phyloP scores from a whole-genome alignment of 163 green algal genomes.

The Chlamydomonas reinhardtii region DNA sequence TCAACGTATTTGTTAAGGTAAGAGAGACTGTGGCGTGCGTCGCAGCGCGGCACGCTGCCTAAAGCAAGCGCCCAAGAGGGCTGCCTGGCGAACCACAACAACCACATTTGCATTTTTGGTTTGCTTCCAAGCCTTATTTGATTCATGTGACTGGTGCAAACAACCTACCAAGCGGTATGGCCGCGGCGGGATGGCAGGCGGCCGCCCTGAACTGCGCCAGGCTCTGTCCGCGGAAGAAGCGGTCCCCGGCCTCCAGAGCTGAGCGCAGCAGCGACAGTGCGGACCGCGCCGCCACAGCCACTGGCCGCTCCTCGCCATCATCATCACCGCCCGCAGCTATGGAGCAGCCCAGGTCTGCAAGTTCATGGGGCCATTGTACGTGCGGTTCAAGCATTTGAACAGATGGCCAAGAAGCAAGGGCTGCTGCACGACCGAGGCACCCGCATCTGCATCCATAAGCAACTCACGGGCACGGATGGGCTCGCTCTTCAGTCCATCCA shows the following conservation, averaged over 20 bases:
- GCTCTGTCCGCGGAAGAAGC: conserved; percentile 29
- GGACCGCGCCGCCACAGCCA: conserved; percentile 1
- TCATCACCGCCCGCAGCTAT: background rate
- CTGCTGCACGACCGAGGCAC: no score
- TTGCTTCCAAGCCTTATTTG: no score
- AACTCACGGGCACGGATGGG: background rate
- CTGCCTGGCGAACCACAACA: no score
- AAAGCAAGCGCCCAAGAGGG: no score
- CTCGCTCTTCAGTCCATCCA: conserved; percentile 11
- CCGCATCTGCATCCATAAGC: background rate
- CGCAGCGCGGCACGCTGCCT: no score
- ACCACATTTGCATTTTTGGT: no score
- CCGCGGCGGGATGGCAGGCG: conserved; percentile 13
- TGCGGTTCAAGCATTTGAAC: no score
- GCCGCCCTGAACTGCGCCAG: conserved; percentile 35
- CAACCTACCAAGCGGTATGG: conserved; percentile 18
- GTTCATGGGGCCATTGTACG: no score
- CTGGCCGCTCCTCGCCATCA: conserved; percentile 8
- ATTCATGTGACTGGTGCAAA: no score
- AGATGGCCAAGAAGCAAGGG: no score
- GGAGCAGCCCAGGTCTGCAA: background rate
- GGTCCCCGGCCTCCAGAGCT: background rate
- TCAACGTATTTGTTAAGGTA: no score
- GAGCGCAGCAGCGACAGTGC: conserved; percentile 19
- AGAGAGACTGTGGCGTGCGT: no score